Conservation (phyloP, 305 asterid species). For the Fraxinus greggii region DNA sequence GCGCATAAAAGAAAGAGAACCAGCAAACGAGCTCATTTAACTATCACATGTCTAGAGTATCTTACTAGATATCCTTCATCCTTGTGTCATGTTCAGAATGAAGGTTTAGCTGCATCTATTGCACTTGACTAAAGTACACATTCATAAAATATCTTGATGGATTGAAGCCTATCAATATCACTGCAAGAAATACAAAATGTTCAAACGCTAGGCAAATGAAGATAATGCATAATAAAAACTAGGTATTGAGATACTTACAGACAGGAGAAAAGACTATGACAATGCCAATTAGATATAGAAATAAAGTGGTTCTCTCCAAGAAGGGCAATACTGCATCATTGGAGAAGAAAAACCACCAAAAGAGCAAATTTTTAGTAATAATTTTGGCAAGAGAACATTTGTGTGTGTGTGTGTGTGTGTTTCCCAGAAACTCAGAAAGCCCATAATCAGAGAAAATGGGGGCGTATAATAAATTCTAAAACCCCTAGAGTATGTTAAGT, state of each 20-base stretch:
- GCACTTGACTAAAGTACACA: conserved; percentile 68
- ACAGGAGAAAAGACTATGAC: conserved; percentile 48
- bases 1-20: conserved; percentile 8
- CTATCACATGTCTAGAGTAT: conserved; percentile 15
- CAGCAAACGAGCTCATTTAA: conserved; percentile 11
- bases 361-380: not conserved
- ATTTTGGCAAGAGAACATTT: not conserved
- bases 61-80: conserved; percentile 24
- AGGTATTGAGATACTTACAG: conserved; percentile 49
- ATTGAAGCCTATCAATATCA: conserved; percentile 79
- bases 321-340: conserved; percentile 45
- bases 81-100: conserved; percentile 28
- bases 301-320: conserved; percentile 51
- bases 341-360: not conserved
- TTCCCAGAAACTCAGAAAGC: not conserved
- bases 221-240: not conserved
- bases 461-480: not conserved
- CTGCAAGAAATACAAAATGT: conserved; percentile 45
- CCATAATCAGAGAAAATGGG: not conserved
- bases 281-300: conserved; percentile 50
- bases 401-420: not conserved
- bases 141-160: conserved; percentile 93
- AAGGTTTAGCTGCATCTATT: conserved; percentile 40
- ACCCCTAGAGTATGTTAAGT: not conserved
- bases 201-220: conserved; percentile 11